These are phyloP conservation scores for Lasiosphaeria ovina DNA, from an alignment of 495 filamentous ascomycete genomes.

Conservation along the genomic window DNA sequence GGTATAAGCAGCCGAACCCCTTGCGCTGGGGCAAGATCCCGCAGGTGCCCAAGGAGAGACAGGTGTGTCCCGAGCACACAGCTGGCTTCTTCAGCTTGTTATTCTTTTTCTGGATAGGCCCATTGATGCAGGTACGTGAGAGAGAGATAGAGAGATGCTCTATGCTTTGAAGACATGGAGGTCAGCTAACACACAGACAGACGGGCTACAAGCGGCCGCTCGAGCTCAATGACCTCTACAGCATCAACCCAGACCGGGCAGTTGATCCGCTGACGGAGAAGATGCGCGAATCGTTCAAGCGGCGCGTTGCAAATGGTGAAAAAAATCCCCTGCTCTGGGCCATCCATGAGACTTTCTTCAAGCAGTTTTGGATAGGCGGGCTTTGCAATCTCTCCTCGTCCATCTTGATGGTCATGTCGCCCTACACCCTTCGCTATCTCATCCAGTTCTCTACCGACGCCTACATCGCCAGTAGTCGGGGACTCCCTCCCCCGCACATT, in stretches of 20 bases:
- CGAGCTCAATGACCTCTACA: conserved; percentile 82
- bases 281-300: conserved; percentile 64
- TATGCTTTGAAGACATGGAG: neutral
- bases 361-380: conserved; percentile 82
- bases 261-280: conserved; percentile 64
- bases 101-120: conserved; percentile 68
- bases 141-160: conserved; percentile 5
- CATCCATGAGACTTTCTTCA: conserved; percentile 81
- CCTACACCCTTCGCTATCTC: conserved; percentile 69
- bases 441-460: conserved; percentile 79
- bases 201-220: conserved; percentile 81
- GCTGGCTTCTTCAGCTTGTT: conserved; percentile 60
- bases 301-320: conserved; percentile 61
- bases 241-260: conserved; percentile 75
- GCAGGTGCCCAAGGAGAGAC: conserved; percentile 56
- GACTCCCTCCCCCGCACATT: conserved; percentile 56
- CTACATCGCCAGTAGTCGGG: conserved; percentile 56
- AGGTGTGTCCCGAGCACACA: conserved; percentile 54
- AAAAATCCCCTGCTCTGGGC: conserved; percentile 76
- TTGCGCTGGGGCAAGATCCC: conserved; percentile 58
- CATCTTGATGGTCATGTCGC: conserved; percentile 69
- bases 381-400: conserved; percentile 70
- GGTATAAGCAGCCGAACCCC: conserved; percentile 62
- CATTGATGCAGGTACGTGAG: conserved; percentile 60
- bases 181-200: conserved; percentile 31